Evolutionary conservation across 225 moss, liverwort and hornwort genomes (phyloP).

Genomic region (Polytrichum commune): DNA sequence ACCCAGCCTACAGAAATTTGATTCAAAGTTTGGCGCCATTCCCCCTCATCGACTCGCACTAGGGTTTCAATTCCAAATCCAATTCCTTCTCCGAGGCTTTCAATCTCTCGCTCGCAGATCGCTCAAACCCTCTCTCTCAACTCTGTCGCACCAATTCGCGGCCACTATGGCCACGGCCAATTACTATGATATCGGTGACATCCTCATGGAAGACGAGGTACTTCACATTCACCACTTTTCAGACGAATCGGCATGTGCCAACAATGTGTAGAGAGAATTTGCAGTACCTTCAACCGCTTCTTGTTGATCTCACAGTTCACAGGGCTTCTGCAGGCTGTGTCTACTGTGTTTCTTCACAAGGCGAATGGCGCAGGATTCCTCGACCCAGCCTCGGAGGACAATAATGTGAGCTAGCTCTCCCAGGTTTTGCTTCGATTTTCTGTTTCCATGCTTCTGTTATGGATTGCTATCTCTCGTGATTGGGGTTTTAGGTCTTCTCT

Average conservation of each 20-base stretch:
- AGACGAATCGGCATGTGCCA: background rate
- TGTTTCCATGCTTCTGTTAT: no score
- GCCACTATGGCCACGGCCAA: conserved; percentile 26
- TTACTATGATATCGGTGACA: conserved; percentile 74
- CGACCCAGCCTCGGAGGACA: conserved; percentile 90
- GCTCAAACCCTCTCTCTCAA: no score
- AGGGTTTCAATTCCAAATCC: no score
- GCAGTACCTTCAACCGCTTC: background rate
- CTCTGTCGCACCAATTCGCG: no score
- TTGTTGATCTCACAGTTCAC: background rate
- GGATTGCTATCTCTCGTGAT: no score
- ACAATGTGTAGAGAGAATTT: background rate
- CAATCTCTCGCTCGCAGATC: no score
- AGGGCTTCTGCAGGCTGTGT: conserved; percentile 56
- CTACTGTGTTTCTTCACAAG: conserved; percentile 53
- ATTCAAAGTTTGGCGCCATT: no score
- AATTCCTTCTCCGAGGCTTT: no score
- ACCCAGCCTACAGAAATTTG: no score
- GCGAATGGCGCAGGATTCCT: conserved; percentile 87
- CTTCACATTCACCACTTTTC: background rate
- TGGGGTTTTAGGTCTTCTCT: no score
- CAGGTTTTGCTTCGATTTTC: background rate
- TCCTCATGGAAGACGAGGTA: conserved; percentile 78
- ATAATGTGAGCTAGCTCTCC: conserved; percentile 42
- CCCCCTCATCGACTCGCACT: no score